A percentile compares a stretch with the other conserved stretches of the same genome.
Conservation (phyloP, 108 stramenopile genomes). For the Ochromonas danica region DNA sequence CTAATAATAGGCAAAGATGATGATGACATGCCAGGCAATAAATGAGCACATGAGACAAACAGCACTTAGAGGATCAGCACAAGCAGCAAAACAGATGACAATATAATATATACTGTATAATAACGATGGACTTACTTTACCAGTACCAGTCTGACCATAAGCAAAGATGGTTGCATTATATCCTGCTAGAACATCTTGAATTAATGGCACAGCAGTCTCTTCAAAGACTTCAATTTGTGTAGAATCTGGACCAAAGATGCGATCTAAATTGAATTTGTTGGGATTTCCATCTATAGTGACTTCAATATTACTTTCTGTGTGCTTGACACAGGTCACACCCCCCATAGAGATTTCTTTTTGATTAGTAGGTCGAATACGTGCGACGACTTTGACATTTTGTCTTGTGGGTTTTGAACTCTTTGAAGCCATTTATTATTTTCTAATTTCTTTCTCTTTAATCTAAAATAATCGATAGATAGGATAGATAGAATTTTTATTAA, state of each 20-base stretch:
- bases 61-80: constrained; percentile 41
- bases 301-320: constrained; percentile 8
- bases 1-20: constrained; percentile 34
- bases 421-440: too few species aligned
- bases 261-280: constrained; percentile 43
- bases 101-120: too few species aligned
- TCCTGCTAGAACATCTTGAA: constrained; percentile 49
- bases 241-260: constrained; percentile 58
- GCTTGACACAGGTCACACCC: constrained; percentile 7
- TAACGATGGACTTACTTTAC: not conserved
- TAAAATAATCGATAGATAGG: too few species aligned
- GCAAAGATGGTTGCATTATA: constrained; percentile 54
- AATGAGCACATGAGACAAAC: not conserved
- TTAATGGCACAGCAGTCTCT: constrained; percentile 45
- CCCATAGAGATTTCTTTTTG: not conserved
- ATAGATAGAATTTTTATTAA: too few species aligned
- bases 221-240: constrained; percentile 60
- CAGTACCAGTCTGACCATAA: constrained; percentile 50
- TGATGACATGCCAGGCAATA: not conserved
- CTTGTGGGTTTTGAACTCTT: too few species aligned
- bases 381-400: constrained; percentile 20
- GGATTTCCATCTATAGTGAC: not conserved
- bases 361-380: constrained; percentile 11
- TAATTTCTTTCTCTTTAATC: too few species aligned
- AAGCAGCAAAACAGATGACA: not conserved